Evolutionary conservation across 2,329 filamentous ascomycete species (phyloP).

Genomic region (Xylaria arbuscula): DNA sequence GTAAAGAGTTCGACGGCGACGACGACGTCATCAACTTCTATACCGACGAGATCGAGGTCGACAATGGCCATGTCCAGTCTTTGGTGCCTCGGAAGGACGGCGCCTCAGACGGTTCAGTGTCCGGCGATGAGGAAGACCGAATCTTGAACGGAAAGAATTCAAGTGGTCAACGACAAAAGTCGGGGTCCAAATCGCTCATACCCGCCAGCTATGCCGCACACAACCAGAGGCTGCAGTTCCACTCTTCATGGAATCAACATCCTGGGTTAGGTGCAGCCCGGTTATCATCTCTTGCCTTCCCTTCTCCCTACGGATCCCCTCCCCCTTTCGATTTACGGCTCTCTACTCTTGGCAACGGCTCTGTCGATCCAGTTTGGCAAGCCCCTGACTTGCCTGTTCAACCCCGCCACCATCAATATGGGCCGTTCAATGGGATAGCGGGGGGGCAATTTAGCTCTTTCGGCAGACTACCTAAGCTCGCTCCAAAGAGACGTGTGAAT

Average conservation of each 20-base stretch:
- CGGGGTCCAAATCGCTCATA: constrained; percentile 36
- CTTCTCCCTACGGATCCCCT: constrained; percentile 36
- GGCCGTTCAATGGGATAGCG: constrained; percentile 25
- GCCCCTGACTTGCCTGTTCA: constrained; percentile 46
- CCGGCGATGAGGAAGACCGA: constrained; percentile 51
- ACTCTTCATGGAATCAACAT: constrained; percentile 24
- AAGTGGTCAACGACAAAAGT: constrained; percentile 39
- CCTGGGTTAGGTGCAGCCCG: constrained; percentile 31
- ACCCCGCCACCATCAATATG: constrained; percentile 32
- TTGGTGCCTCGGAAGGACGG: constrained; percentile 56
- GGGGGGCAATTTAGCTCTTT: constrained; percentile 25
- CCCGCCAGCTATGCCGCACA: constrained; percentile 25
- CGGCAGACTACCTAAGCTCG: constrained; percentile 19
- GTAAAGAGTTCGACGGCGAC: constrained; percentile 81
- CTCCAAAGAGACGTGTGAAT: constrained; percentile 33
- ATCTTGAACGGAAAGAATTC: constrained; percentile 48
- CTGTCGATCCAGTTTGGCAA: constrained; percentile 54
- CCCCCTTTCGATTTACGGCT: constrained; percentile 41
- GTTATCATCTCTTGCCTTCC: constrained; percentile 40
- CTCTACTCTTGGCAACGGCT: constrained; percentile 34
- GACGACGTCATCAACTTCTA: constrained; percentile 90
- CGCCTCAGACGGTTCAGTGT: constrained; percentile 46
- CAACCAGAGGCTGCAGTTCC: constrained; percentile 17
- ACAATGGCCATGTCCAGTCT: constrained; percentile 84
- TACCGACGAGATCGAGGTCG: constrained; percentile 84